A percentile compares a stretch with the other conserved stretches of the same genome.
Evolutionary conservation across 768 basidiomycete genomes (phyloP).

Genomic region (Artomyces pyxidatus): DNA sequence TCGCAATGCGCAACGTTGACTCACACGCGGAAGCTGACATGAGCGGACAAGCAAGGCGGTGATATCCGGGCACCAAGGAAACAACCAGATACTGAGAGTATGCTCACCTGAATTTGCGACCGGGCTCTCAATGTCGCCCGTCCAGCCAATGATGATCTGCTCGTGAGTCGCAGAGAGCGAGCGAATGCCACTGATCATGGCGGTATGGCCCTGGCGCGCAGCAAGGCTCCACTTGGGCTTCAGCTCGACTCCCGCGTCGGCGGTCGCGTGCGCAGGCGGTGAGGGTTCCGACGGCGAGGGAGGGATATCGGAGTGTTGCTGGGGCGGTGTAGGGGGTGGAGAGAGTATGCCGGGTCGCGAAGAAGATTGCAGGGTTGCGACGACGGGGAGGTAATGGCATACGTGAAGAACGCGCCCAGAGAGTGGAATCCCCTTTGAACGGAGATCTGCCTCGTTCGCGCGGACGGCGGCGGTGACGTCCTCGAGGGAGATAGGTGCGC

Average conservation of each 20-base stretch:
- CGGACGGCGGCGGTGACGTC: conserved; percentile 68
- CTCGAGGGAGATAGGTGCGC: conserved; percentile 51
- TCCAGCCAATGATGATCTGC: conserved; percentile 91
- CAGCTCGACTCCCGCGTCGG: conserved; percentile 14
- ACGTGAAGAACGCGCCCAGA: conserved; percentile 90
- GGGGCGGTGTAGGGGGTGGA: conserved; percentile 76
- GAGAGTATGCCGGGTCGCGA: conserved; percentile 43
- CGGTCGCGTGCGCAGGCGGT: conserved; percentile 10
- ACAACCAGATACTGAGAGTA: too few species aligned
- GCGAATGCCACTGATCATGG: conserved; percentile 91
- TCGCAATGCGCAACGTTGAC: too few species aligned
- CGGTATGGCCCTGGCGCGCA: conserved; percentile 83
- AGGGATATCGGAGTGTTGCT: conserved; percentile 40
- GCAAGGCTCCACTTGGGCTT: conserved; percentile 60
- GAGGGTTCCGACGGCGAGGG: conserved; percentile 15
- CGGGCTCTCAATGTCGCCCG: conserved; percentile 66
- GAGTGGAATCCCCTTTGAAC: conserved; percentile 59
- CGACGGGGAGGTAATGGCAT: conserved; percentile 82
- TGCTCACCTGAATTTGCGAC: conserved; percentile 21
- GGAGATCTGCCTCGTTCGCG: conserved; percentile 65
- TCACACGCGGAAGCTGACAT: too few species aligned
- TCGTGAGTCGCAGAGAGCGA: conserved; percentile 79
- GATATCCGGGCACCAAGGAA: conserved; percentile 17
- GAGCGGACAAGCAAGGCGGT: conserved; percentile 1
- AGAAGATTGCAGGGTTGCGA: conserved; percentile 44